Base-by-base conservation (phyloP, 2,329 filamentous ascomycete genomes). In the Neurospora crassa region DNA sequence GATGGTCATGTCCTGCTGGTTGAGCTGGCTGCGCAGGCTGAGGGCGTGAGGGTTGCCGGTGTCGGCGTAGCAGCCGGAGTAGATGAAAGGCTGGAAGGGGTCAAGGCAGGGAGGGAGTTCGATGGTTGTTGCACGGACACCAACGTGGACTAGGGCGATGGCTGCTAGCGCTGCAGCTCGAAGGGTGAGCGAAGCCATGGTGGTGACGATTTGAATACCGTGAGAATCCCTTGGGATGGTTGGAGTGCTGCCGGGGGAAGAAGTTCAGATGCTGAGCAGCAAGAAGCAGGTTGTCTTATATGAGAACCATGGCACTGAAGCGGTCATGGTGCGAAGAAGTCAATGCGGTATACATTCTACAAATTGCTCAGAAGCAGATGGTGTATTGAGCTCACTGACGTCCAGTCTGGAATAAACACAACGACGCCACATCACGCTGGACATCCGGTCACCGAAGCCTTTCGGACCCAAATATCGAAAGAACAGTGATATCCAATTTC, bases 61-160 rank as follows among this genome's bases (percentile, higher is more conserved):
- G 68, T 85, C 83, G 70, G 79, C 73, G 77, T 81, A 86, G 78
- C 85, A 86, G 67, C 85, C 85, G n/a, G 80, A 78, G 75, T 82
- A 83, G 70, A 83, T 79, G 73, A 83, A 86, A 1, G 85, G 84
- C 73, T 82, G 79, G 78, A 84, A 86, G 40, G 81, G 76, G 16
- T 80, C 77, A 5, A 81, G 76, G 74, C 84, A 86, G 10, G 83
- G 77, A 20, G 84, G 84, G 8, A 84, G 79, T 72, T 84, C 79
- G 67, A 81, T 75, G 69, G 74, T 76, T 79, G 79, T 82, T 63
- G 84, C 84, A 24, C 79, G 78, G 63, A 80, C 79, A 18, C 53
- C 29, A 8, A 18, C 20, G 69, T 76, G 73, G 70, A 81, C 74
- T 72, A 85, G 73, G 67, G 82, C 78, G 69, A 82, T 75, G 20